phyloP scores from a whole-genome alignment of 768 basidiomycete species.

The Termitomyces titanicus region DNA sequence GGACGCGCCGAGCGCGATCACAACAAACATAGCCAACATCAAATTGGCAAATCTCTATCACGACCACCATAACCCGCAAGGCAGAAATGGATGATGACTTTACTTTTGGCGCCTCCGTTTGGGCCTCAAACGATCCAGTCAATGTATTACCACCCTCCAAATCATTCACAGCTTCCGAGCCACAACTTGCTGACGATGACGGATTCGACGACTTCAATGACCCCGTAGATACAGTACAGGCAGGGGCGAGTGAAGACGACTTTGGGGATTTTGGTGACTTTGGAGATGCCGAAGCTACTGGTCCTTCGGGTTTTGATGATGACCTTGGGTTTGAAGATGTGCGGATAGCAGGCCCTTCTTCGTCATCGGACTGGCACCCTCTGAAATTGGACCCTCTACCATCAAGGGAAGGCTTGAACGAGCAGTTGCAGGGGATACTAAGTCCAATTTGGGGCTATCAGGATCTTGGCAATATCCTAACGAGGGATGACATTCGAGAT shows the following conservation, averaged over 20 bases:
- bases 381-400: constrained; percentile 66
- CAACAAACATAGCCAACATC: constrained; percentile 18
- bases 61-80: constrained; percentile 11
- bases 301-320: constrained; percentile 32
- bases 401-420: constrained; percentile 48
- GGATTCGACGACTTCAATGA: constrained; percentile 60
- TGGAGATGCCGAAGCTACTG: constrained; percentile 51
- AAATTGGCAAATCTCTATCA: constrained; percentile 12
- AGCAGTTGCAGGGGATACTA: constrained; percentile 64
- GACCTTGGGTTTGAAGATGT: constrained; percentile 33
- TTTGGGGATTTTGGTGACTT: constrained; percentile 90
- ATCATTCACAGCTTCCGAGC: constrained; percentile 19
- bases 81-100: constrained; percentile 66
- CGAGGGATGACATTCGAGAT: constrained; percentile 73
- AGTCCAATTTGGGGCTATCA: constrained; percentile 59
- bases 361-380: constrained; percentile 51
- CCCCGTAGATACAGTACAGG: constrained; percentile 36
- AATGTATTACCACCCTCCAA: constrained; percentile 25
- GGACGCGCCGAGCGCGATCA: neutral
- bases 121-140: constrained; percentile 49
- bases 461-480: constrained; percentile 49
- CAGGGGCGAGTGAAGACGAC: constrained; percentile 63
- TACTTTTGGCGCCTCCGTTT: constrained; percentile 69
- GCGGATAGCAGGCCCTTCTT: constrained; percentile 39
- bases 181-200: constrained; percentile 29